Evolutionary conservation across 108 stramenopile species (phyloP).

Genomic region (Nitzschia sp.): DNA sequence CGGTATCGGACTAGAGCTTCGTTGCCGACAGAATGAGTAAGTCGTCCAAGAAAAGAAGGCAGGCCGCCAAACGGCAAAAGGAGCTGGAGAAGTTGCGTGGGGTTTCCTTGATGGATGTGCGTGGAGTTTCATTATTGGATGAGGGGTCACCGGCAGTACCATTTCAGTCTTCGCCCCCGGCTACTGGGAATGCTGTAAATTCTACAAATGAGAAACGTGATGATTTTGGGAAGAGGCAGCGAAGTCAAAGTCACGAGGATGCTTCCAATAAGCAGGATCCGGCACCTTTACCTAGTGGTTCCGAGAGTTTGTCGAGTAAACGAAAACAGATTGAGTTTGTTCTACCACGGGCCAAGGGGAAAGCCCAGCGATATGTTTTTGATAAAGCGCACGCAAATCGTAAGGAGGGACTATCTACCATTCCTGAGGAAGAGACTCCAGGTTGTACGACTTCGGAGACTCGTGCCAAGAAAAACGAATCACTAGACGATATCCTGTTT

Average conservation of each 20-base stretch:
- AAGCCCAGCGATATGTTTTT: slow-evolving; percentile 11
- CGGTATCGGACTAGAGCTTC: no score
- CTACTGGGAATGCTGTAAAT: background rate
- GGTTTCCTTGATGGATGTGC: no score
- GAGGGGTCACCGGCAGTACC: background rate
- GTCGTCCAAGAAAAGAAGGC: slow-evolving; percentile 17
- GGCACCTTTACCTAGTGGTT: background rate
- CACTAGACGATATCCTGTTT: slow-evolving; percentile 37
- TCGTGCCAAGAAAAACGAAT: slow-evolving; percentile 11
- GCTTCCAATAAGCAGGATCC: background rate
- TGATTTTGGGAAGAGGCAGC: background rate
- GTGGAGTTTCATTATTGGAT: slow-evolving; percentile 17
- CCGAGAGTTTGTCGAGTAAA: background rate
- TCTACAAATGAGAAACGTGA: background rate
- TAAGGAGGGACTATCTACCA: slow-evolving; percentile 1
- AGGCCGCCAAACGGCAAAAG: background rate
- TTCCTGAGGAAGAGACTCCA: background rate
- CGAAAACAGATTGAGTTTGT: slow-evolving; percentile 37
- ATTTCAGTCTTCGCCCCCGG: background rate
- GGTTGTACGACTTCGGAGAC: background rate
- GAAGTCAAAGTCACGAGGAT: background rate
- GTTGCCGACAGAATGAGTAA: slow-evolving; percentile 12
- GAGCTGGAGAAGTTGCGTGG: slow-evolving; percentile 12
- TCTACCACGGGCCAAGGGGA: slow-evolving; percentile 26
- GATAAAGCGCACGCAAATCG: slow-evolving; percentile 1